Evolutionary conservation across 2,329 filamentous ascomycete species (phyloP), one percentile per base, ranked within the genome.

Genomic region (Aspergillus cejpii): DNA sequence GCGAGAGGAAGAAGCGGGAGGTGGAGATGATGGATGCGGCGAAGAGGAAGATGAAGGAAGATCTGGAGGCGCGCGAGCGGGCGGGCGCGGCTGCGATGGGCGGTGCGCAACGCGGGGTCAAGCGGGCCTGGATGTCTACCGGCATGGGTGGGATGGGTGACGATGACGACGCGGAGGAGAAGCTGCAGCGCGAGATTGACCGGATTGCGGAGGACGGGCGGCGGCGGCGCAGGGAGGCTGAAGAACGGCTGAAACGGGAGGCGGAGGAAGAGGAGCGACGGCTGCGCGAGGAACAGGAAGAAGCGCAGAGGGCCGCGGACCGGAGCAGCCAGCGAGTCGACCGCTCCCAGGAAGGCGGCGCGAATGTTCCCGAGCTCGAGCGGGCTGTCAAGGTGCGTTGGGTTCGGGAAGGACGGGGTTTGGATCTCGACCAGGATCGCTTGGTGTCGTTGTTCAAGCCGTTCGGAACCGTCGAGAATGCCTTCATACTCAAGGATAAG

Each of bases 11-110:
- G 60, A 78, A 80, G 63, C 74, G 80, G 60, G 81, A 89, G 66
- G 77, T 83, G 57, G 82, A 85, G 41, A 74, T 83, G 49, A 84
- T 94, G 68, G 82, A 87, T 56, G 80, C 81, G 38, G 78, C 83
- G 65, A 75, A 85, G 55, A 74, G 85, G 61, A 77, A 80, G 55
- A 85, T 94, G 78, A 85, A 87, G 53, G 88, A 94, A 60, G 89
- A 96, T 60, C 71, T 97, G 40, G 89, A 95, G 68, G 77, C 80
- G 20, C 74, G 85, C 15, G 91, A 95, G 66, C 73, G 78, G 15
- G 72, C 71, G 12, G 72, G 68, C 0, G 60, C 58, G 23, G 56
- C 70, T n/a, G 63, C 66, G 7, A 43, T 40, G 34, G 43, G 52
- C 1, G 71, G 70, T 29, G 58, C 59, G 41, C 66, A 61, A 26